A percentile compares a stretch with the other conserved stretches of the same genome.
These are phyloP conservation scores for Gossypium turneri DNA, from an alignment of 345 rosid species.

Conservation along the genomic window DNA sequence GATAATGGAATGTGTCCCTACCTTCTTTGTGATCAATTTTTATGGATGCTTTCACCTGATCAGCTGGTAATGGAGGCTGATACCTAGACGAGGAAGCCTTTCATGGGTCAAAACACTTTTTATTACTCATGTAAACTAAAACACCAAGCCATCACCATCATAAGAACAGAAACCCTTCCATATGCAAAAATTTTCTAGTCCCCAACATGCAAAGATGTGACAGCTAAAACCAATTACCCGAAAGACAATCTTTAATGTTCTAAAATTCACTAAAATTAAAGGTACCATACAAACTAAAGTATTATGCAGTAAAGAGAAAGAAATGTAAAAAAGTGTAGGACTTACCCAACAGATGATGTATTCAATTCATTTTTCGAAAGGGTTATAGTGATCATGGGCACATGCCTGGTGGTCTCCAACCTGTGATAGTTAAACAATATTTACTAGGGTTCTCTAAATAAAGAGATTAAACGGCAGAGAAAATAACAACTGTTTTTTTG, in stretches of 20 bases:
- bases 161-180: background rate
- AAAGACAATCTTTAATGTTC: background rate
- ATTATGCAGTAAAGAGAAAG: background rate
- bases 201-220: background rate
- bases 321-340: background rate
- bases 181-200: background rate
- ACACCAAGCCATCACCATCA: background rate
- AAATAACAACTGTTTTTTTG: background rate
- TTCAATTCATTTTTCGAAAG: slow-evolving; percentile 76
- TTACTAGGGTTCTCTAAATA: background rate
- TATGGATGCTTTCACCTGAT: slow-evolving; percentile 48
- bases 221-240: too few relatives aligned
- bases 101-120: background rate
- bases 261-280: background rate
- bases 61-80: slow-evolving; percentile 69
- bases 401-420: slow-evolving; percentile 97
- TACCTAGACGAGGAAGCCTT: slow-evolving; percentile 40
- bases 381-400: slow-evolving; percentile 85
- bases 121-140: background rate
- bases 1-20: slow-evolving; percentile 14
- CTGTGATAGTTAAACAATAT: slow-evolving; percentile 30
- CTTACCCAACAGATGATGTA: slow-evolving; percentile 75
- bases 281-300: background rate
- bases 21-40: slow-evolving; percentile 72
- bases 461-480: background rate